Evolutionary conservation across 331 rosid genomes (phyloP).

Genomic region (Acacia pycnantha): DNA sequence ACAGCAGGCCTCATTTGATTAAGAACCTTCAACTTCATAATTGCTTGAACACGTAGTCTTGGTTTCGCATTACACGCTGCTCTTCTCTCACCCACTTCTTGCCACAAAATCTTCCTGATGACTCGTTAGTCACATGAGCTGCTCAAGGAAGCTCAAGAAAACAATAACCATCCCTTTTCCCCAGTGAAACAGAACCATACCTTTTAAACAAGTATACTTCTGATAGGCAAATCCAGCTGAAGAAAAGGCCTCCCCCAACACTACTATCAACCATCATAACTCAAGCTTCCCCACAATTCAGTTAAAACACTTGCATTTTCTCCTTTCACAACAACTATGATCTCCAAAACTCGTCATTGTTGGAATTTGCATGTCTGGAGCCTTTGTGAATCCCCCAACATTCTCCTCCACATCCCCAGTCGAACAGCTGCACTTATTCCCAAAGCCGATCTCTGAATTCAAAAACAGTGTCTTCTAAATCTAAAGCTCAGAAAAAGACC

Average conservation of each 20-base stretch:
- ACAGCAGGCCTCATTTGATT: background rate
- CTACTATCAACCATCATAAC: background rate
- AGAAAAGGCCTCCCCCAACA: background rate
- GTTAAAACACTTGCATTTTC: background rate
- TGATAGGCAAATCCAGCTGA: background rate
- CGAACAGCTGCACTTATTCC: background rate
- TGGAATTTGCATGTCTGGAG: background rate
- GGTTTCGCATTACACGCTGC: no score
- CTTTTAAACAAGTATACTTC: background rate
- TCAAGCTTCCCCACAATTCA: background rate
- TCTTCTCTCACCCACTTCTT: no score
- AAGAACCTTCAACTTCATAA: background rate
- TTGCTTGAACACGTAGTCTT: background rate
- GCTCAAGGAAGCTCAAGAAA: background rate
- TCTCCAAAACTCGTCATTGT: background rate
- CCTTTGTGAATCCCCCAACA: background rate
- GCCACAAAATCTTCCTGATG: no score
- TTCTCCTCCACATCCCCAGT: background rate
- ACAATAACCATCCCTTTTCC: no score
- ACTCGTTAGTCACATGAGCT: background rate
- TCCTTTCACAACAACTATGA: background rate
- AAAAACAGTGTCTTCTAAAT: background rate
- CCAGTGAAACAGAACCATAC: background rate
- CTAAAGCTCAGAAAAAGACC: background rate
- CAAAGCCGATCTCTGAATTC: background rate